Evolutionary conservation across 441 rosid genomes (phyloP), one percentile per base, ranked within the genome.

Genomic region (Euphorbia celastroides): DNA sequence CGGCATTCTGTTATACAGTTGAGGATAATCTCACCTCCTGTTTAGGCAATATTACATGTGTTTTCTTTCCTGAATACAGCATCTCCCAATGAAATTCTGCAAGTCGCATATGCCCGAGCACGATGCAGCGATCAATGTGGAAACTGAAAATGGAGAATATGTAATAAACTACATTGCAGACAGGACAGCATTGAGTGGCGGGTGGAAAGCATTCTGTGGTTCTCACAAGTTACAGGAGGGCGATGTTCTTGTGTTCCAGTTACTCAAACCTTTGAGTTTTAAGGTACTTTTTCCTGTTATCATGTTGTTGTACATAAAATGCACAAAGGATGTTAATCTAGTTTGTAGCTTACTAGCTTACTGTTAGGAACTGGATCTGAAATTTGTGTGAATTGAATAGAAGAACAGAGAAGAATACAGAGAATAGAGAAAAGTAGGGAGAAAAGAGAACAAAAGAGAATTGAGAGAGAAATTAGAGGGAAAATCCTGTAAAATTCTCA

Each of bases 41-140:
- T 58, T 57, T 41, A 3, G 38, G 57, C 59, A 41, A 50, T 16
- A 46, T 72, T 50, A 20, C 57, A 44, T 44, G 13, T 59, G 25
- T 62, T 62, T 32, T 55, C n/a, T 66, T 69, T 28, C 66, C 28
- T 67, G 55, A 13, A 69, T 44, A 54, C 84, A 81, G 86, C 81
- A 80, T 72, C 82, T 83, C 70, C 89, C 86, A 22, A 78, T 76
- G 80, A 74, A 67, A 59, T 85, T 85, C 78, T 85, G 89, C 81
- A 79, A 81, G 74, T 23, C 61, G 58, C 70, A 80, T 65, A 63
- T 85, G 80, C 85, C 88, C n/a, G 79, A 72, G 78, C 55, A 62
- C 41, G 88, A 86, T 68, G 64, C 82, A 46, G 67, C 77, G 10
- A 55, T 86, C 36, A 54, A 32, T 13, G 62, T 86, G 72, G 82